These are phyloP conservation scores for Coemansia sp. DNA, from an alignment of 371 early-diverging fungal genomes.

Conservation along the genomic window DNA sequence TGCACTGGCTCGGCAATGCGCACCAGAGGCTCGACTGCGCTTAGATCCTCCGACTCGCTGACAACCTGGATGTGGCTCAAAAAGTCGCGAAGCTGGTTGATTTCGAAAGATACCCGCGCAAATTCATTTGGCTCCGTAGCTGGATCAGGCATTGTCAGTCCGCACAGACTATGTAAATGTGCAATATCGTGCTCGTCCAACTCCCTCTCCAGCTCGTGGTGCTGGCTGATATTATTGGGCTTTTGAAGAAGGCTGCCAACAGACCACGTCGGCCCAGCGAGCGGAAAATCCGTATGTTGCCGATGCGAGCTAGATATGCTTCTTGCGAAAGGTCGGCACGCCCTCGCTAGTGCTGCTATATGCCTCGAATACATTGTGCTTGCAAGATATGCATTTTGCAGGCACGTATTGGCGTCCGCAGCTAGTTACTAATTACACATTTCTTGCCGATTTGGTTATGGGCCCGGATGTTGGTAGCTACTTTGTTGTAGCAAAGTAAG, in stretches of 20 bases:
- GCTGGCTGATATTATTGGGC: background rate
- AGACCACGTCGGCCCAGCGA: conserved; percentile 24
- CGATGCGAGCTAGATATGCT: background rate
- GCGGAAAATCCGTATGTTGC: conserved; percentile 11
- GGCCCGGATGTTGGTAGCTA: too few relatives aligned
- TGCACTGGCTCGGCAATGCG: conserved; percentile 31
- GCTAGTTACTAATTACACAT: too few relatives aligned
- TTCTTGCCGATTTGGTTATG: too few relatives aligned
- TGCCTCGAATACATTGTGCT: background rate
- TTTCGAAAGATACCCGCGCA: conserved; percentile 7
- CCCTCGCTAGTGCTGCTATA: background rate
- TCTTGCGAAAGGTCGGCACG: background rate
- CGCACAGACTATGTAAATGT: conserved; percentile 26
- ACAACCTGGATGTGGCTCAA: conserved; percentile 30
- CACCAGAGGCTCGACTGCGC: conserved; percentile 22
- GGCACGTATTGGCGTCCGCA: too few relatives aligned
- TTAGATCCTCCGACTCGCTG: conserved; percentile 18
- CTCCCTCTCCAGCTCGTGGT: conserved; percentile 6
- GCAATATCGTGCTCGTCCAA: conserved; percentile 8
- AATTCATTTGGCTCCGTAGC: background rate
- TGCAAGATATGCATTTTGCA: background rate
- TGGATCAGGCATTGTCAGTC: conserved; percentile 26
- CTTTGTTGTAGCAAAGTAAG: too few relatives aligned
- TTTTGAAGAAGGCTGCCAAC: conserved; percentile 15
- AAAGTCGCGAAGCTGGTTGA: conserved; percentile 42